A percentile compares a stretch with the other conserved stretches of the same genome.
phyloP scores from a whole-genome alignment of 495 filamentous ascomycete species.

The Trichoderma virens region DNA sequence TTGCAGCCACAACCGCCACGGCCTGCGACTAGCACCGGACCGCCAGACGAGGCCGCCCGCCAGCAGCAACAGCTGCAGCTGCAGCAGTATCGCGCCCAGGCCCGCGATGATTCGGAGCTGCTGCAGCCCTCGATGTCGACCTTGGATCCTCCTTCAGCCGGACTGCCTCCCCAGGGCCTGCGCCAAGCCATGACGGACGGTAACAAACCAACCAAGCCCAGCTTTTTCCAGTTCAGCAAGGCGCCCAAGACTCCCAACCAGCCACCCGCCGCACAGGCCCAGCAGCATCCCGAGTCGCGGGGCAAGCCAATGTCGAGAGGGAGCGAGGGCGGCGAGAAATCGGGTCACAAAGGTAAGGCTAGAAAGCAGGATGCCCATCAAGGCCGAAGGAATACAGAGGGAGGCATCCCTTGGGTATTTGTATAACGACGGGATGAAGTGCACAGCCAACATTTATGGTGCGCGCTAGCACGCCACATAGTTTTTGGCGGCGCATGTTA shows the following conservation, averaged over 20 bases:
- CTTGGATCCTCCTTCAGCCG: slow-evolving; percentile 8
- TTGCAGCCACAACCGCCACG: slow-evolving; percentile 10
- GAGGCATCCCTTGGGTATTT: too few relatives aligned
- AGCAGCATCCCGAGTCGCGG: slow-evolving; percentile 27
- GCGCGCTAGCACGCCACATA: not conserved
- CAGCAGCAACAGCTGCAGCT: not conserved
- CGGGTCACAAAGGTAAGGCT: slow-evolving; percentile 24
- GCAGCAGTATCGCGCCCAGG: not conserved
- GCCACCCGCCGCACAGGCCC: slow-evolving; percentile 19
- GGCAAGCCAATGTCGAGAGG: slow-evolving; percentile 39
- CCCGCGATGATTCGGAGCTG: slow-evolving; percentile 5
- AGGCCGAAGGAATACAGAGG: too few relatives aligned
- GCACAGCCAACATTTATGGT: not conserved
- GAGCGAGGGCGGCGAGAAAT: slow-evolving; percentile 20
- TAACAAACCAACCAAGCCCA: slow-evolving; percentile 28
- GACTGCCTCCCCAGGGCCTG: slow-evolving; percentile 27
- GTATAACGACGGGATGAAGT: not conserved
- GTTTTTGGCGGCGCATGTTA: not conserved
- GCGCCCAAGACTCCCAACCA: slow-evolving; percentile 31
- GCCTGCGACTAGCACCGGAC: not conserved
- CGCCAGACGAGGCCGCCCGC: not conserved
- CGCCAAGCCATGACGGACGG: slow-evolving; percentile 20
- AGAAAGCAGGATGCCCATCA: not conserved
- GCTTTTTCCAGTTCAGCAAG: slow-evolving; percentile 42
- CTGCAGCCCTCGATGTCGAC: not conserved